These are phyloP conservation scores for Malassezia brasiliensis DNA, from an alignment of 1,284 basidiomycete genomes.

Conservation along the genomic window DNA sequence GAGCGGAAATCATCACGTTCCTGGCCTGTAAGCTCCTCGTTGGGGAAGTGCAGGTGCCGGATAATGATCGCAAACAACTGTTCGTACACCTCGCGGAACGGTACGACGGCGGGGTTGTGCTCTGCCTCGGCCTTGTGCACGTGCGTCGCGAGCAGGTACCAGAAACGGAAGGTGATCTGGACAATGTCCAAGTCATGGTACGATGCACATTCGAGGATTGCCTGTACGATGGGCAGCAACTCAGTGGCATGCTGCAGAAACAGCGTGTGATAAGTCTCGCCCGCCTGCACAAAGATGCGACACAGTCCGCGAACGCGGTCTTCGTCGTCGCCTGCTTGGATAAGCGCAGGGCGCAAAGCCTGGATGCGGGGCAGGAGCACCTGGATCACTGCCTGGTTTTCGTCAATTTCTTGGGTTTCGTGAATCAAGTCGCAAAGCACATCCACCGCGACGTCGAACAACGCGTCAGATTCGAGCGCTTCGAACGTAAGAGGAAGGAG, in stretches of 20 bases:
- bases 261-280: slow-evolving; percentile 86
- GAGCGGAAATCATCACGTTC: slow-evolving; percentile 87
- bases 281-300: slow-evolving; percentile 85
- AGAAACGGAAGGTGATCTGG: slow-evolving; percentile 95
- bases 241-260: slow-evolving; percentile 77
- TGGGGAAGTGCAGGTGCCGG: slow-evolving; percentile 80
- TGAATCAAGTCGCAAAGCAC: slow-evolving; percentile 89
- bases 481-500: slow-evolving; percentile 60
- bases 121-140: slow-evolving; percentile 15
- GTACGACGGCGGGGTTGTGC: slow-evolving; percentile 30
- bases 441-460: slow-evolving; percentile 88
- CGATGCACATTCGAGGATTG: slow-evolving; percentile 84
- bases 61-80: slow-evolving; percentile 79
- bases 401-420: slow-evolving; percentile 94
- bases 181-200: slow-evolving; percentile 92
- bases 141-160: slow-evolving; percentile 60
- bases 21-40: slow-evolving; percentile 64
- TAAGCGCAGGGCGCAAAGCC: slow-evolving; percentile 27
- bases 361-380: slow-evolving; percentile 61
- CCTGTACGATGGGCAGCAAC: slow-evolving; percentile 86
- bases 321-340: slow-evolving; percentile 55
- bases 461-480: slow-evolving; percentile 54
- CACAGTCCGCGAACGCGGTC: slow-evolving; percentile 84
- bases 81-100: slow-evolving; percentile 71
- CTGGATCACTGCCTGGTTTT: slow-evolving; percentile 81